Evolutionary conservation across 2,329 filamentous ascomycete species (phyloP).

Genomic region (Ceratocystis destructans): DNA sequence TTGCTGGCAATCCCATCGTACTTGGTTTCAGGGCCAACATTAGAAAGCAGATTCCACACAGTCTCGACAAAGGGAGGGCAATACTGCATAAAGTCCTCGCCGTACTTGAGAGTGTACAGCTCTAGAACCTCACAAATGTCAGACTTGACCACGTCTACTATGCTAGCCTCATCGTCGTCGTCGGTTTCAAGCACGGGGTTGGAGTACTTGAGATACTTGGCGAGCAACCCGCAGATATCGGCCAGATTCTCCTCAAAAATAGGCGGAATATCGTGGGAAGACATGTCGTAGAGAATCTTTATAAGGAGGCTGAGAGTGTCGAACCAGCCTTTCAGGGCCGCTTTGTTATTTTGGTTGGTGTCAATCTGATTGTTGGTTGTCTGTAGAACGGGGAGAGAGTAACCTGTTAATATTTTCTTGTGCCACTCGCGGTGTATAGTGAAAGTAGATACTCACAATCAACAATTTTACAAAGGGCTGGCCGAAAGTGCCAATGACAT

Average conservation of each 20-base stretch:
- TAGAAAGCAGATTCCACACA: constrained; percentile 82
- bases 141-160: constrained; percentile 75
- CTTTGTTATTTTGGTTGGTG: constrained; percentile 61
- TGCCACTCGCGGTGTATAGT: background rate
- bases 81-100: constrained; percentile 77
- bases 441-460: constrained; percentile 36
- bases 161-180: constrained; percentile 78
- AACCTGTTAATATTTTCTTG: background rate
- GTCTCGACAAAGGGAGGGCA: constrained; percentile 75
- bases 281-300: constrained; percentile 90
- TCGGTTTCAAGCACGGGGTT: constrained; percentile 71
- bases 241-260: constrained; percentile 82
- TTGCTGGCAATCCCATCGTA: constrained; percentile 92
- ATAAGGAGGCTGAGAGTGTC: constrained; percentile 76
- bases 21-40: constrained; percentile 73
- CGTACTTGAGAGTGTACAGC: constrained; percentile 86
- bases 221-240: constrained; percentile 62
- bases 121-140: constrained; percentile 86
- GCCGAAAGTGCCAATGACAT: constrained; percentile 78
- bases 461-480: constrained; percentile 70
- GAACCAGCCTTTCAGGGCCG: constrained; percentile 61
- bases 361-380: constrained; percentile 59
- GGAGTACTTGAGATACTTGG: constrained; percentile 86
- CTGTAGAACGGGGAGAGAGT: constrained; percentile 25
- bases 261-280: constrained; percentile 90